Evolutionary conservation across 495 filamentous ascomycete species (phyloP).

Genomic region (Podospora comata): DNA sequence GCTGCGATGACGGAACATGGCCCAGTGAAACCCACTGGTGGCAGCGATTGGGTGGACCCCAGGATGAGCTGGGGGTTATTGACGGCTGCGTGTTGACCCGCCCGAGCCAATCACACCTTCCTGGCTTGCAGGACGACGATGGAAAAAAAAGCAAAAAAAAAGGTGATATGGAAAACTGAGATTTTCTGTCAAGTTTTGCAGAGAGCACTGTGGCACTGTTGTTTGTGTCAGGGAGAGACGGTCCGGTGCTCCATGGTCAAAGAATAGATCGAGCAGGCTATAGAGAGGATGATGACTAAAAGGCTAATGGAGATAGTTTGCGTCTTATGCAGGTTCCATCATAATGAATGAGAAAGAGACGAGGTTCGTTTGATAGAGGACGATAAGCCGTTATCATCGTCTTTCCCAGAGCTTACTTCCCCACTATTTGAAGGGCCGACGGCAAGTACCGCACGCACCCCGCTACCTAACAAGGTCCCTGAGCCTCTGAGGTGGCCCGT

Average conservation of each 20-base stretch:
- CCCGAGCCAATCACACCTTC: conserved; percentile 3
- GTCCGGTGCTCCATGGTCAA: not conserved
- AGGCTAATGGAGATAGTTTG: no score
- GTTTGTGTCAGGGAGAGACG: no score
- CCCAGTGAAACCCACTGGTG: not conserved
- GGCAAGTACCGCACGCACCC: conserved; percentile 1
- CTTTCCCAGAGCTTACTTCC: not conserved
- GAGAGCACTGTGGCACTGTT: not conserved
- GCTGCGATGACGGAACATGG: conserved; percentile 3
- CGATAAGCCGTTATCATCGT: not conserved
- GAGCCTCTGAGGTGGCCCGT: conserved; percentile 5
- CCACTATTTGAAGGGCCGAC: not conserved
- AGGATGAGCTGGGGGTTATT: not conserved
- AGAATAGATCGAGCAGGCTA: not conserved
- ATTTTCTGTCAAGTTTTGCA: not conserved
- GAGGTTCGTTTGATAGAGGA: no score
- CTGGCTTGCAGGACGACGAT: not conserved
- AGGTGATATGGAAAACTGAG: not conserved
- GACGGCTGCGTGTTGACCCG: not conserved
- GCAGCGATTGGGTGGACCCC: not conserved
- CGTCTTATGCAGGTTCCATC: no score
- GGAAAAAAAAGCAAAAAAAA: not conserved
- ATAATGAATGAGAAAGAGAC: no score
- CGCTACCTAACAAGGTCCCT: conserved; percentile 7
- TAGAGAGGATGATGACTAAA: no score